Evolutionary conservation across 1,139 yeast genomes (phyloP), one percentile per base, ranked within the genome.

Genomic region (Taphrina sp.): DNA sequence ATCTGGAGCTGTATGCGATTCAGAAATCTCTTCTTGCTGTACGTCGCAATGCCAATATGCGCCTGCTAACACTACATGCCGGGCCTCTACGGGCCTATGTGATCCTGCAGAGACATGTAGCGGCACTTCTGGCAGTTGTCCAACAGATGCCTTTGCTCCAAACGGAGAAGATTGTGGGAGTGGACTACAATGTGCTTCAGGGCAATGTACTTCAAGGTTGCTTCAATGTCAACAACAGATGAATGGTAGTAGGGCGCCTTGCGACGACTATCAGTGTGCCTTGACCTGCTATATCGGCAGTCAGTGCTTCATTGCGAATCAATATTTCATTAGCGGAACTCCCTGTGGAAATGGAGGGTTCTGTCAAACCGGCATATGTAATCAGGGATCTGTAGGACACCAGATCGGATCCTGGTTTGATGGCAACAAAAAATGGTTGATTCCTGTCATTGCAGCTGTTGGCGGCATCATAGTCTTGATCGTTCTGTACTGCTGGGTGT

Each of bases 171-270:
- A 58, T 29, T 71, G 74, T 51, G 57, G 60, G 14, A 56, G 59
- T 3, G 64, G 61, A 10, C 61, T 69, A 36, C 54, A 61, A 22
- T 71, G 74, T 58, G 70, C 69, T 17, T 66, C 72, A 5, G 74
- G 74, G 14, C 70, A 66, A 43, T 71, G 74, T 58, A 69, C 73
- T 2, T 68, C 72, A 22, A 64, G 74, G 16, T 70, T 70, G 55
- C 61, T 64, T 56, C 51, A 69, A 66, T 56, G 66, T 64, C 26
- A 64, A 66, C 33, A 56, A 26, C 58, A 37, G 33, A 36, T 42
- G 42, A 47, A 46, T 22, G 42, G 47, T 14, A 35, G 46, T 16
- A 17, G 55, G 10, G 45, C 59, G 17, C 71, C 72, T 1, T 70
- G 73, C 51, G 61, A 59, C 38, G 68, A 66, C 58, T 65, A 64